phyloP scores from a whole-genome alignment of 108 stramenopile species.

The Epipyxis sp. region DNA sequence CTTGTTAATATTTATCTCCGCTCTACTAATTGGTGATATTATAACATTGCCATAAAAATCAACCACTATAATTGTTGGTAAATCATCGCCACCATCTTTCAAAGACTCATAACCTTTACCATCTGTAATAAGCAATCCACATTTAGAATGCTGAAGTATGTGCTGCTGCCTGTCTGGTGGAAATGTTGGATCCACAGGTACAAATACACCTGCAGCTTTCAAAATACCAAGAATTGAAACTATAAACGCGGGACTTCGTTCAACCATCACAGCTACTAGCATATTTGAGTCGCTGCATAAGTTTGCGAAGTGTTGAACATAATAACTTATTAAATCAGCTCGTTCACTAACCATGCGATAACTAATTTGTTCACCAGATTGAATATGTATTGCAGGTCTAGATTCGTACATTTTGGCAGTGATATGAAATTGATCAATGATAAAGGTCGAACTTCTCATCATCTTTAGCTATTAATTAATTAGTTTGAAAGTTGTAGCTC shows the following conservation, averaged over 20 bases:
- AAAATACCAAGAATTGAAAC: not conserved
- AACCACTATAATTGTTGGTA: not conserved
- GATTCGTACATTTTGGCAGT: too few species aligned
- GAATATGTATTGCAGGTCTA: too few species aligned
- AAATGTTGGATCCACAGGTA: constrained; percentile 14
- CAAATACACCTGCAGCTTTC: constrained; percentile 11
- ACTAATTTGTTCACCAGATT: too few species aligned
- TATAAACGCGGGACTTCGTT: not conserved
- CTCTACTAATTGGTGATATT: not conserved
- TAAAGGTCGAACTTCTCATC: too few species aligned
- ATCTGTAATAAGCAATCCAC: constrained; percentile 3
- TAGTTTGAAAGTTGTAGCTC: too few species aligned
- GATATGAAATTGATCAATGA: too few species aligned
- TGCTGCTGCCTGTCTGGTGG: not conserved
- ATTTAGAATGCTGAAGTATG: constrained; percentile 8
- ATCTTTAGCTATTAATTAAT: too few species aligned
- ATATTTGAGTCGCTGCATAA: too few species aligned
- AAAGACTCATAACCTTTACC: not conserved
- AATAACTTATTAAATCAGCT: too few species aligned
- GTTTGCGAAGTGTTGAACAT: too few species aligned
- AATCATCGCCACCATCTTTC: not conserved
- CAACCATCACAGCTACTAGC: constrained; percentile 2
- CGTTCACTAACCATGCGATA: too few species aligned
- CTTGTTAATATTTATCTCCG: not conserved
- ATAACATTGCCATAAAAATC: not conserved